These are phyloP conservation scores for Populus tomentosa DNA, from an alignment of 441 rosid species.

Conservation along the genomic window DNA sequence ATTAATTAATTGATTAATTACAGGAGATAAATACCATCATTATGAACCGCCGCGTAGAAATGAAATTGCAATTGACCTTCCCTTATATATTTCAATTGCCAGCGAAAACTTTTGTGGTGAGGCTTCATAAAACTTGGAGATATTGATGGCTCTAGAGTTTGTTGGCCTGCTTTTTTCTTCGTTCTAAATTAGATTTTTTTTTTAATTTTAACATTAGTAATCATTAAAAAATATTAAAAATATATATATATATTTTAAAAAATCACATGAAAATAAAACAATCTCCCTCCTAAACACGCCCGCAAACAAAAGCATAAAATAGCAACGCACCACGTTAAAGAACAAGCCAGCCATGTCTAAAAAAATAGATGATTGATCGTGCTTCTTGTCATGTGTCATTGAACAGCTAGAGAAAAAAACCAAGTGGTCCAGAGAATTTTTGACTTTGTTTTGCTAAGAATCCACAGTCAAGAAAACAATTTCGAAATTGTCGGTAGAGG, in stretches of 20 bases:
- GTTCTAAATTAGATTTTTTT: too few species aligned
- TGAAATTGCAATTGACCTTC: background rate
- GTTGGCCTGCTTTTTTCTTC: background rate
- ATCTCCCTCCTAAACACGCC: background rate
- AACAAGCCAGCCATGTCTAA: background rate
- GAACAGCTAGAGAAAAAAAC: background rate
- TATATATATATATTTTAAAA: too few species aligned
- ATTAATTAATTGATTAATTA: background rate
- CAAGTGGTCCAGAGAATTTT: too few species aligned
- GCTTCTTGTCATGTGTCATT: background rate
- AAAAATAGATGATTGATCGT: too few species aligned
- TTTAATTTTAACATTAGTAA: too few species aligned
- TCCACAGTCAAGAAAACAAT: too few species aligned
- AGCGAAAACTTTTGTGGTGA: background rate
- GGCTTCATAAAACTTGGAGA: too few species aligned
- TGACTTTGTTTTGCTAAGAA: too few species aligned
- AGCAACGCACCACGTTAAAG: too few species aligned
- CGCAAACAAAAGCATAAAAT: background rate
- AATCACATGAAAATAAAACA: too few species aligned
- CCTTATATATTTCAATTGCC: background rate
- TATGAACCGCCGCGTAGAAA: background rate
- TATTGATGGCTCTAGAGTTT: background rate
- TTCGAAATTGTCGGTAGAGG: too few species aligned
- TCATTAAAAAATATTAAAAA: background rate
- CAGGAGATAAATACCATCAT: background rate